These are phyloP conservation scores for Botrytis medusae DNA, from an alignment of 2,329 filamentous ascomycete species.

Conservation along the genomic window DNA sequence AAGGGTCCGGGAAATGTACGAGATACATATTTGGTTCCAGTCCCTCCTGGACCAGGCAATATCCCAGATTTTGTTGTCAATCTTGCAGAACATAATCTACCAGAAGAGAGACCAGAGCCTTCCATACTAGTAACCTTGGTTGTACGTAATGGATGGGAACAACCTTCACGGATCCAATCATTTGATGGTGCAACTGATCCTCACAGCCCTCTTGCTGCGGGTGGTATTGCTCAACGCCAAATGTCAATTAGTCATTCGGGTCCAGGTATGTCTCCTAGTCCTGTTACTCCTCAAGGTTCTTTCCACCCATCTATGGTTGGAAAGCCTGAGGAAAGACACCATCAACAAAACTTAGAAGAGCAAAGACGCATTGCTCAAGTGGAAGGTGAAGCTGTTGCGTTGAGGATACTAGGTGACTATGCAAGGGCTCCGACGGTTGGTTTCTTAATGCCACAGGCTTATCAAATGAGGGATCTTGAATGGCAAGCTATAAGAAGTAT, in stretches of 20 bases:
- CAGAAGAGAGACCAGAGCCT: constrained; percentile 68
- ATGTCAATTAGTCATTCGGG: constrained; percentile 51
- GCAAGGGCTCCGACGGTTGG: constrained; percentile 64
- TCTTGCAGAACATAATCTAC: constrained; percentile 79
- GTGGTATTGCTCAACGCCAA: constrained; percentile 44
- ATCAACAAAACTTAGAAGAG: constrained; percentile 43
- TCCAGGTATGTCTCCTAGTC: constrained; percentile 50
- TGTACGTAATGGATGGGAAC: constrained; percentile 60
- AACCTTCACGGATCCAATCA: constrained; percentile 21
- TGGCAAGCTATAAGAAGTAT: constrained; percentile 68
- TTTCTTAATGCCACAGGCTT: constrained; percentile 68
- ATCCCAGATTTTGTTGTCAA: constrained; percentile 87
- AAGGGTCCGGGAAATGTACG: constrained; percentile 73
- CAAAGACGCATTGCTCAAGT: constrained; percentile 42
- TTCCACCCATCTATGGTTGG: constrained; percentile 26
- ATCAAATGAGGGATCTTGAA: constrained; percentile 67
- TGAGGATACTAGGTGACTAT: constrained; percentile 61
- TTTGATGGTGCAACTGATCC: constrained; percentile 31
- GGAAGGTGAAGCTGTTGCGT: constrained; percentile 57
- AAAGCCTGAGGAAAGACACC: constrained; percentile 37
- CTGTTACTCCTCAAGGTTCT: constrained; percentile 45
- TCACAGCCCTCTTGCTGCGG: constrained; percentile 40
- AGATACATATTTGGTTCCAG: constrained; percentile 87
- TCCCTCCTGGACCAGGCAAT: constrained; percentile 67
- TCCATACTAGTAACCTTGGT: constrained; percentile 84